Base-by-base conservation (phyloP, 2,329 filamentous ascomycete species). In the Septoria petroselini region DNA sequence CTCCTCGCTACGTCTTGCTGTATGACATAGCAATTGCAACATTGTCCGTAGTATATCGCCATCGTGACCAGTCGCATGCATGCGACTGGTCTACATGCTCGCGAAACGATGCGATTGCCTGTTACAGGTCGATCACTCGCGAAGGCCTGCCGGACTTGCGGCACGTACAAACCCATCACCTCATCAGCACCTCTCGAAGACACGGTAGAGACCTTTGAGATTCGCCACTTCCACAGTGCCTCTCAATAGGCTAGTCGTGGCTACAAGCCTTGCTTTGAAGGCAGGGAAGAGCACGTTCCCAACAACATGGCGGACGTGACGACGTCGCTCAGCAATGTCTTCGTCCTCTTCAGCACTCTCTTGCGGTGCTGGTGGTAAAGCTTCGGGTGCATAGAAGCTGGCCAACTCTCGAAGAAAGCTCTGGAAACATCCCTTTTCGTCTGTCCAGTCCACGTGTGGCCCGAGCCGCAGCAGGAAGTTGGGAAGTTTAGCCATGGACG, bases 251-350 rank as follows among this genome's bases (percentile, higher is more conserved):
- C 45, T 41, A 41, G 80, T 85, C 7, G 93, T 96, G 15, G 88
- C 91, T 48, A 97, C 82, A 39, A 98, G 71, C 50, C 90, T 78
- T 4, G 85, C 76, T 67, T 89, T 88, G 64, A 96, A 88, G 0
- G 90, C 88, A 0, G 93, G 93, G 60, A 98, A 97, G 48, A 98
- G 78, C 7, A 90, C 76, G 69, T 95, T 81, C 69, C 98, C 91
- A 1, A 98, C 70, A 31, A 85, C 84, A 61, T 82, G 80, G 25
- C 79, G 76, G n/a, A 98, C 73, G 31, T 79, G 65, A 73, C 72
- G 48, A 38, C 49, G 52, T 41, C 53, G 48, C 27, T 75, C 73
- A 49, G 73, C 76, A n/a, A 80, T 62, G 45, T 78, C 75, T 0
- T 76, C 73, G 7, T 78, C 70, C 3, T 79, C 55, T 4, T 42